phyloP scores from a whole-genome alignment of 768 basidiomycete genomes.

The Phanerochaete carnosa region DNA sequence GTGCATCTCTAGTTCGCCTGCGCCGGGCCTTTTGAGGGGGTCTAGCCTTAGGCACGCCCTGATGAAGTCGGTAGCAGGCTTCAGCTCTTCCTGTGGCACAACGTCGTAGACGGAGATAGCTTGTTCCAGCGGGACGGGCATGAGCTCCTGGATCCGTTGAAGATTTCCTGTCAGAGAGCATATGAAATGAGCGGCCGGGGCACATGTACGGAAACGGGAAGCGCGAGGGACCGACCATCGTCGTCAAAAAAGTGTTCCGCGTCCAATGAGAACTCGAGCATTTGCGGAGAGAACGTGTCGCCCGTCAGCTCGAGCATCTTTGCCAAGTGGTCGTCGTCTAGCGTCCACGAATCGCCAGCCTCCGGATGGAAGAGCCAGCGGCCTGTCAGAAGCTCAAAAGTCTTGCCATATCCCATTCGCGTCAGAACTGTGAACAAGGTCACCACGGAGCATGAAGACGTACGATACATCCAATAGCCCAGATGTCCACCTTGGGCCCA shows the following conservation, averaged over 20 bases:
- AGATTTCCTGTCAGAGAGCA: background rate
- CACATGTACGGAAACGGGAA: background rate
- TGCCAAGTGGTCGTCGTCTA: constrained; percentile 27
- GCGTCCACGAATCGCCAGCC: constrained; percentile 11
- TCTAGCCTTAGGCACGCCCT: constrained; percentile 2
- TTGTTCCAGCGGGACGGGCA: background rate
- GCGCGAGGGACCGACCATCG: background rate
- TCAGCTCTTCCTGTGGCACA: background rate
- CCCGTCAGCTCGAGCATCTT: constrained; percentile 29
- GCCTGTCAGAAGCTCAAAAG: constrained; percentile 26
- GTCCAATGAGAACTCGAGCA: constrained; percentile 12
- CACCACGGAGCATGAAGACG: background rate
- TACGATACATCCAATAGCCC: constrained; percentile 30
- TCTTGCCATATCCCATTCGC: constrained; percentile 11
- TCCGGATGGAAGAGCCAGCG: constrained; percentile 22
- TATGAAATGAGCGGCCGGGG: background rate
- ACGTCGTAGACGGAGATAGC: background rate
- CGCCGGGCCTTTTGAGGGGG: constrained; percentile 3
- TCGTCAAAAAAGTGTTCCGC: constrained; percentile 9
- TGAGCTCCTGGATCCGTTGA: background rate
- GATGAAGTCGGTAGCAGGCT: constrained; percentile 5
- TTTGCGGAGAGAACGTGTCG: constrained; percentile 15
- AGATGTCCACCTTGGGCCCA: constrained; percentile 24
- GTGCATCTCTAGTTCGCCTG: constrained; percentile 6
- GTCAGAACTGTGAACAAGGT: background rate